Evolutionary conservation across 2,329 filamentous ascomycete genomes (phyloP).

Genomic region (Ilyonectria mors-panacis): DNA sequence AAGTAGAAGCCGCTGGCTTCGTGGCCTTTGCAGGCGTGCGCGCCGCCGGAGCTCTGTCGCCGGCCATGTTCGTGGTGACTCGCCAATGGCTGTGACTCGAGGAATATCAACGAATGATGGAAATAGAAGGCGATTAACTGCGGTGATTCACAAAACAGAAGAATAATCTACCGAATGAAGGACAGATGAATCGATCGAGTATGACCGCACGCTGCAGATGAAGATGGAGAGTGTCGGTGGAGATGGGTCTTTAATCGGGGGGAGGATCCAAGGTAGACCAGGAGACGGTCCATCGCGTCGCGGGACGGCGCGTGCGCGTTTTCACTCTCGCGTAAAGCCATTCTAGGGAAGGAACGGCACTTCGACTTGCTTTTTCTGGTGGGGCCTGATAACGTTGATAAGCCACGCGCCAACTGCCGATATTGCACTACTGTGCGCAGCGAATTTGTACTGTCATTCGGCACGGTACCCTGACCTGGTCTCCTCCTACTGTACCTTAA

Average conservation of each 20-base stretch:
- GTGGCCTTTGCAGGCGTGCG: slow-evolving; percentile 54
- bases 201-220: slow-evolving; percentile 1
- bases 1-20: slow-evolving; percentile 49
- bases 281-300: slow-evolving; percentile 38
- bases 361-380: slow-evolving; percentile 1
- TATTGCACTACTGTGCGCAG: neutral
- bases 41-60: slow-evolving; percentile 47
- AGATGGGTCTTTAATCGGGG: slow-evolving; percentile 20
- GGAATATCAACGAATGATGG: slow-evolving; percentile 10
- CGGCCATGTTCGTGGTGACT: slow-evolving; percentile 47
- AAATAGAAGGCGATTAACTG: neutral
- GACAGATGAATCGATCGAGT: slow-evolving; percentile 21
- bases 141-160: slow-evolving; percentile 35
- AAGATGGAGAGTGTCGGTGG: slow-evolving; percentile 16
- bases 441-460: neutral
- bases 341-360: slow-evolving; percentile 35
- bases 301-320: slow-evolving; percentile 40
- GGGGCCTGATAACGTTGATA: neutral
- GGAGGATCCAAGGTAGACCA: slow-evolving; percentile 20
- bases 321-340: slow-evolving; percentile 42
- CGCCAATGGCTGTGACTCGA: slow-evolving; percentile 20
- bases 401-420: neutral
- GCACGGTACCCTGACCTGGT: neutral
- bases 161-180: slow-evolving; percentile 19
- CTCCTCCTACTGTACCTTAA: no score